A percentile compares a stretch with the other conserved stretches of the same genome.
Evolutionary conservation across 2,329 filamentous ascomycete genomes (phyloP).

Genomic region (Fusarium graminum): DNA sequence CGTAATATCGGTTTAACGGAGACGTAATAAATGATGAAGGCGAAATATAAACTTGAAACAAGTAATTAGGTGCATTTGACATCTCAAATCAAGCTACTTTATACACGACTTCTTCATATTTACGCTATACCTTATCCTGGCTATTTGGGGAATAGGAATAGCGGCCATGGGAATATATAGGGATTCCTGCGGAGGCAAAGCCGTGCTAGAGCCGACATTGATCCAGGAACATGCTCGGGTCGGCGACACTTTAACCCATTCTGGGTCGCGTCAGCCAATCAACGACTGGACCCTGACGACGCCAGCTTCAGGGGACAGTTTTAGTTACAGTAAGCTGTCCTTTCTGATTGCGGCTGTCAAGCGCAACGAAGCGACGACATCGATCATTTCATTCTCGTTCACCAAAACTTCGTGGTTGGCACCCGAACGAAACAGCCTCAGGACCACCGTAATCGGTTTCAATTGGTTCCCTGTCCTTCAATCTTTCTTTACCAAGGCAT

Average conservation of each 20-base stretch:
- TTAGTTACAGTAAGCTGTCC: slow-evolving; percentile 49
- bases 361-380: slow-evolving; percentile 34
- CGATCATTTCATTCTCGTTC: slow-evolving; percentile 27
- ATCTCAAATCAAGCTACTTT: too few species aligned
- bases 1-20: too few species aligned
- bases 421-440: slow-evolving; percentile 14
- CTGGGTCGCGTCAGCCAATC: slow-evolving; percentile 36
- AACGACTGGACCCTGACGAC: slow-evolving; percentile 41
- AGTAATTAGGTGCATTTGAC: too few species aligned
- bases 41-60: too few species aligned
- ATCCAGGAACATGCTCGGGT: slow-evolving; percentile 33
- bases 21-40: too few species aligned
- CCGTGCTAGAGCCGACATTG: slow-evolving; percentile 9
- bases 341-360: slow-evolving; percentile 44
- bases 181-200: not conserved
- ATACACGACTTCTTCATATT: not conserved
- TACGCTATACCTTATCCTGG: not conserved
- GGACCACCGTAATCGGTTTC: slow-evolving; percentile 24
- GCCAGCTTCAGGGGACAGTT: slow-evolving; percentile 39
- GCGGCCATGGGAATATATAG: too few species aligned
- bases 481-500: slow-evolving; percentile 38
- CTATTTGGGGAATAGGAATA: too few species aligned
- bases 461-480: slow-evolving; percentile 28
- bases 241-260: slow-evolving; percentile 48
- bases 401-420: slow-evolving; percentile 11